phyloP scores from a whole-genome alignment of 2,329 filamentous ascomycete species.

The Claviceps digitariae region DNA sequence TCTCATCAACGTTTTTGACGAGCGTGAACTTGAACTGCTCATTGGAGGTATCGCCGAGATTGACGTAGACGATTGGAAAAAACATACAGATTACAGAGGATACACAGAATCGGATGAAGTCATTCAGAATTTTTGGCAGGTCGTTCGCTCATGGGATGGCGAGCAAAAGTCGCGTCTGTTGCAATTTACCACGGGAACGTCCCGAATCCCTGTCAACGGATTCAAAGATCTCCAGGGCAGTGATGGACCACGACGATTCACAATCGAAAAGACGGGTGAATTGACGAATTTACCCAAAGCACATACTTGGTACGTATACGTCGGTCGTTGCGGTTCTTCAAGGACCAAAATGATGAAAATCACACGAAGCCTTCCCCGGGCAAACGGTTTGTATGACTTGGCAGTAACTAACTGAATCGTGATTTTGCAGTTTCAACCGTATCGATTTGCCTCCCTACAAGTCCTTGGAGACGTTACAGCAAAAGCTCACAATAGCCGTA shows the following conservation, averaged over 20 bases:
- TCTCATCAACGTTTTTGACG: conserved; percentile 95
- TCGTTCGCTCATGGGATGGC: conserved; percentile 89
- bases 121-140: conserved; percentile 98
- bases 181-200: conserved; percentile 95
- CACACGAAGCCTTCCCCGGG: background rate
- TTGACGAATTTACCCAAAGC: conserved; percentile 84
- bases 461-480: conserved; percentile 66
- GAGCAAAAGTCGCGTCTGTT: conserved; percentile 94
- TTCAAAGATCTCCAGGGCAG: conserved; percentile 98
- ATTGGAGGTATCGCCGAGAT: conserved; percentile 99
- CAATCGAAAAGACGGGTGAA: conserved; percentile 95
- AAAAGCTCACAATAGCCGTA: conserved; percentile 90
- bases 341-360: no score
- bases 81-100: conserved; percentile 96
- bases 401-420: conserved; percentile 10
- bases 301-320: conserved; percentile 73
- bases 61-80: conserved; percentile 99
- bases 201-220: conserved; percentile 94
- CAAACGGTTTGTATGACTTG: background rate
- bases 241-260: conserved; percentile 88
- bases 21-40: conserved; percentile 88
- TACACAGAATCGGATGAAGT: conserved; percentile 98
- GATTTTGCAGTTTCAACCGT: conserved; percentile 68
- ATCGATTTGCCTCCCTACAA: conserved; percentile 93
- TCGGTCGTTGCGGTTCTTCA: no score